Evolutionary conservation across 768 basidiomycete genomes (phyloP).

Genomic region (Dioszegia aurantiaca): DNA sequence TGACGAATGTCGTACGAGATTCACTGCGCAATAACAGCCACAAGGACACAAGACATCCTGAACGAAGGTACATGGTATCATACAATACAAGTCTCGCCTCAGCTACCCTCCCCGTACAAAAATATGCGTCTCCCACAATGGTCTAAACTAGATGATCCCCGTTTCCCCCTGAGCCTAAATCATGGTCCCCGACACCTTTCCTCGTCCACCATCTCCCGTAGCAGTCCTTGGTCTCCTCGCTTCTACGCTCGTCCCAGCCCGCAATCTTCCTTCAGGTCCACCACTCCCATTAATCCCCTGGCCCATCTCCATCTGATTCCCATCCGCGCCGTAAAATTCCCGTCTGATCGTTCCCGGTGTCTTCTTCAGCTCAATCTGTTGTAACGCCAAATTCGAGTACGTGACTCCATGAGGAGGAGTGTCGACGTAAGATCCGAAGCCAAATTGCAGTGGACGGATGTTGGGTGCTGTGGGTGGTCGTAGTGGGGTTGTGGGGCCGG

Average conservation of each 20-base stretch:
- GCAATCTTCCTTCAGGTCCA: not conserved
- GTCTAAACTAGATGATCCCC: too few species aligned
- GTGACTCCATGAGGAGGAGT: constrained; percentile 3
- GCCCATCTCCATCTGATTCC: not conserved
- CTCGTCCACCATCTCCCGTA: constrained; percentile 1
- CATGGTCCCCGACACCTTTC: not conserved
- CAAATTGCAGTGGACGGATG: not conserved
- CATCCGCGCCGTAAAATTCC: not conserved
- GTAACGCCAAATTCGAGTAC: constrained; percentile 1
- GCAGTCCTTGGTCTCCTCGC: constrained; percentile 5
- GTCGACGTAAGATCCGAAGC: constrained; percentile 1
- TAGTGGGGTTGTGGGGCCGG: not conserved
- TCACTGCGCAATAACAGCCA: too few species aligned
- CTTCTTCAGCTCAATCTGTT: not conserved
- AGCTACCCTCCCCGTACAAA: too few species aligned
- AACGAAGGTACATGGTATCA: too few species aligned
- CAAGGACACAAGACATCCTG: too few species aligned
- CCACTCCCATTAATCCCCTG: not conserved
- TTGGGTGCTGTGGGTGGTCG: not conserved
- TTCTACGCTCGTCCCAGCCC: too few species aligned
- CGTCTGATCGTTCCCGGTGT: constrained; percentile 7
- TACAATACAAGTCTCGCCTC: too few species aligned
- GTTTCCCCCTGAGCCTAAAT: too few species aligned
- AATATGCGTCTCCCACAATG: too few species aligned
- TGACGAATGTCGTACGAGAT: too few species aligned